These are phyloP conservation scores for Gossypium davidsonii DNA, from an alignment of 441 rosid species.

Conservation along the genomic window DNA sequence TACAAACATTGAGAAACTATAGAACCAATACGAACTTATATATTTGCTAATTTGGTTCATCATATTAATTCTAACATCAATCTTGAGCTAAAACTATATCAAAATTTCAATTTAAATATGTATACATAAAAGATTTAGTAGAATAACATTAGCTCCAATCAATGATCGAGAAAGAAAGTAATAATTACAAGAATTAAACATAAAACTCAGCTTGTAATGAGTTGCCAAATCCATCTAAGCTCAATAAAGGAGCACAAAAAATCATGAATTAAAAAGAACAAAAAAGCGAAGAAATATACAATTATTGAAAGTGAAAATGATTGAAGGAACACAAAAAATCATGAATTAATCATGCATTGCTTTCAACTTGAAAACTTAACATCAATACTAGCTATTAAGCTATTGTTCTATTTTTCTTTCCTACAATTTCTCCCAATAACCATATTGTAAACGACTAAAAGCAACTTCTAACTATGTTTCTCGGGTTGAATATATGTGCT, in stretches of 20 bases:
- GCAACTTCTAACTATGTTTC: too few species aligned
- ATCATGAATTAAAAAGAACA: slow-evolving; percentile 10
- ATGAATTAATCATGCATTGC: not conserved
- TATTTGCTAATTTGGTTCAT: not conserved
- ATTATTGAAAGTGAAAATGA: not conserved
- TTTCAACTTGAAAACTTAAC: not conserved
- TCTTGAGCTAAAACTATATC: not conserved
- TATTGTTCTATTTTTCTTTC: not conserved
- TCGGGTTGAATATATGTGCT: too few species aligned
- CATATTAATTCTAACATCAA: not conserved
- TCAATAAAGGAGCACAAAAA: slow-evolving; percentile 3
- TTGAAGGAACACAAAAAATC: not conserved
- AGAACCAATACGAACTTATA: not conserved
- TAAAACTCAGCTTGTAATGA: slow-evolving; percentile 47
- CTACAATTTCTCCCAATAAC: too few species aligned
- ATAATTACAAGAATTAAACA: not conserved
- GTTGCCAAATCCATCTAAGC: slow-evolving; percentile 59
- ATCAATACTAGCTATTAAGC: not conserved
- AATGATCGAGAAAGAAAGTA: not conserved
- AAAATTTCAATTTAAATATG: not conserved
- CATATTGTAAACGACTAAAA: too few species aligned
- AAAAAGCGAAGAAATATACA: not conserved
- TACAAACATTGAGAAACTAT: not conserved
- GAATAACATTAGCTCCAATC: not conserved
- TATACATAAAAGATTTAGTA: not conserved